Base-by-base conservation (phyloP, 257 asterid species). In the Echites panduratus region DNA sequence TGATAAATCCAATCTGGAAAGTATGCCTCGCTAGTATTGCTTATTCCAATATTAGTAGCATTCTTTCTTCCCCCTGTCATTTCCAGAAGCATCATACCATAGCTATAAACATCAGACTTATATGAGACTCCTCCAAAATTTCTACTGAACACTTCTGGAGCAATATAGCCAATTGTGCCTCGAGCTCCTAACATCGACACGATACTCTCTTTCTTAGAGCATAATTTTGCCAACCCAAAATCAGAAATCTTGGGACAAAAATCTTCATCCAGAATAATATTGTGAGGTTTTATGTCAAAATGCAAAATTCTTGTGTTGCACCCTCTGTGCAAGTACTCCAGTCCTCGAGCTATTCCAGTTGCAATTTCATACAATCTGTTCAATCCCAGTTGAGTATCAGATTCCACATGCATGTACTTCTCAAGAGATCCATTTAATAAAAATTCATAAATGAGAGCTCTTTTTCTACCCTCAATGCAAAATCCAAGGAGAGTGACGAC, bases 161-260 rank as follows among this genome's bases (percentile, higher is more conserved):
- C 87, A 68, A 84, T 81, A 17, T 84, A 84, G 16, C 87, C 87
- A 7, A 78, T 74, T 0, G 88, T 84, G 58, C 88, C 85, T 64
- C 82, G 70, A 38, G 84, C 77, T 17, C 24, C 78, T 11, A 74
- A 1, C 82, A 79, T 81, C 1, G 84, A 81, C 19, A 84, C 75
- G 6, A 73, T 44, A 1, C 85, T 84, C 8, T 78, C 79, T 77
- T 76, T 79, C 47, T 72, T 74, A 0, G 72, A 47, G n/a, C 84
- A 84, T 4, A 76, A 11, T 67, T 66, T 79, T 5, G 86, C 81
- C n/a, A 79, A 79, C 1, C 84, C 84, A 7, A 84, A 79, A 43
- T 84, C 84, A 0, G 88, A 75, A 9, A 84, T 81, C 50, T 78
- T 84, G 8, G 87, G 87, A 32, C 74, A 68, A 0, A 84, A 74